Percentiles rank a stretch among this genome's conserved stretches.
These are phyloP conservation scores for Juglanconis sp. DNA, from an alignment of 2,329 filamentous ascomycete genomes.

Conservation along the genomic window DNA sequence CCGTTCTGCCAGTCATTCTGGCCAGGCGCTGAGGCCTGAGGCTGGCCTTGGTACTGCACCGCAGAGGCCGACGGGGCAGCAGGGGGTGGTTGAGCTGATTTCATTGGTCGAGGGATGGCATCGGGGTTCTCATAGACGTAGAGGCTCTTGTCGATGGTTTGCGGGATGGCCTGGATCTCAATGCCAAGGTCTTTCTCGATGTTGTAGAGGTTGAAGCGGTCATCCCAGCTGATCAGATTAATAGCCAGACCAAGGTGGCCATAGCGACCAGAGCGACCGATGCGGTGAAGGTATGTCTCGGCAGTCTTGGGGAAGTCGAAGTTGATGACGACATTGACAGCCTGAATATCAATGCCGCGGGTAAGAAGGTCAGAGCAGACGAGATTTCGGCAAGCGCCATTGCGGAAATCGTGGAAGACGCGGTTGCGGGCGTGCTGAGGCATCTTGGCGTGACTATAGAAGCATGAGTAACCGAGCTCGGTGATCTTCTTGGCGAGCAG, in stretches of 20 bases:
- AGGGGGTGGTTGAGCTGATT: constrained; percentile 26
- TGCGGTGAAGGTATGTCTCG: constrained; percentile 96
- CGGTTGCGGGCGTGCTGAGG: constrained; percentile 94
- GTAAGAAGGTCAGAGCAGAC: constrained; percentile 97
- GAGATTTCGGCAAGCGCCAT: constrained; percentile 94
- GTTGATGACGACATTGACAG: constrained; percentile 99
- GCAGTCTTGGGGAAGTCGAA: constrained; percentile 99
- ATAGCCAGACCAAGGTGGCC: constrained; percentile 96
- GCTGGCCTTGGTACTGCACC: constrained; percentile 11
- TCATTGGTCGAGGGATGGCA: constrained; percentile 78
- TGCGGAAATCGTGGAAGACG: constrained; percentile 98
- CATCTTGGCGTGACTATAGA: constrained; percentile 99
- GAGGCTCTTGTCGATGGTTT: constrained; percentile 91
- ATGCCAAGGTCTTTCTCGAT: constrained; percentile 97
- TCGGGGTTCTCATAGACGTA: constrained; percentile 98
- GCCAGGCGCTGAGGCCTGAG: constrained; percentile 9
- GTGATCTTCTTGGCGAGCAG: constrained; percentile 98
- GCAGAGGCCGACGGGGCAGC: constrained; percentile 19
- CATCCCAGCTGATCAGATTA: constrained; percentile 99
- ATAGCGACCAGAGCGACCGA: constrained; percentile 94
- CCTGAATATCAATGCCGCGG: constrained; percentile 98
- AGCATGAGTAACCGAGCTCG: constrained; percentile 97
- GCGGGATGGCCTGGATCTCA: constrained; percentile 94
- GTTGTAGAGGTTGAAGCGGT: constrained; percentile 97
- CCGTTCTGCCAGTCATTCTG: constrained; percentile 38